Conservation (phyloP, 2,329 filamentous ascomycete genomes). For the Leptographium radiaticola region DNA sequence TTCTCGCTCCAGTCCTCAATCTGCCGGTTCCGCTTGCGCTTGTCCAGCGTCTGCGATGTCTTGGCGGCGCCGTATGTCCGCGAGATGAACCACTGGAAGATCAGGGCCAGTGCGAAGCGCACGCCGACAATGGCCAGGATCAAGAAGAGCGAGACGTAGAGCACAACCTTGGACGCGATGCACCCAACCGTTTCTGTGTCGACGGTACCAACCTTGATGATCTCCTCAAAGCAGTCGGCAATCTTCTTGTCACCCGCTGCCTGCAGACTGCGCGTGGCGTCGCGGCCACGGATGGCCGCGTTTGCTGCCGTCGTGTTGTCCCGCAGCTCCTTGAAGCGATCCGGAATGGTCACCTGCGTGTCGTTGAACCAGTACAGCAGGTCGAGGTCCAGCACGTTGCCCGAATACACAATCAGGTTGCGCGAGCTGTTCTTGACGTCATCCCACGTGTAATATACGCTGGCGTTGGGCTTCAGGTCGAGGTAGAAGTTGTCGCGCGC, state of each 20-base stretch:
- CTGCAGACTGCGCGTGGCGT: constrained; percentile 82
- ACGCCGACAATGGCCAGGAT: constrained; percentile 79
- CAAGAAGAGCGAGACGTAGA: constrained; percentile 84
- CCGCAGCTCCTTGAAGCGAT: constrained; percentile 67
- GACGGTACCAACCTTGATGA: constrained; percentile 89
- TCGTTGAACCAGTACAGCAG: constrained; percentile 84
- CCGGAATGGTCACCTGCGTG: constrained; percentile 61
- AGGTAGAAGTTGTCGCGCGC: constrained; percentile 66
- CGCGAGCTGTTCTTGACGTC: constrained; percentile 81
- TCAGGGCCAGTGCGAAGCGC: constrained; percentile 76
- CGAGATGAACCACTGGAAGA: constrained; percentile 95
- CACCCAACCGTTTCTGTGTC: constrained; percentile 95
- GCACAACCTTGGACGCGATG: constrained; percentile 92
- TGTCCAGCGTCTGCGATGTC: constrained; percentile 69
- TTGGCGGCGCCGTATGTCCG: constrained; percentile 73
- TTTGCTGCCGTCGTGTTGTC: constrained; percentile 48
- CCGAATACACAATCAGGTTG: constrained; percentile 89
- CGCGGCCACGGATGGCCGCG: constrained; percentile 60
- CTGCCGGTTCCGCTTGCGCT: constrained; percentile 75
- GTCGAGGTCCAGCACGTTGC: constrained; percentile 81
- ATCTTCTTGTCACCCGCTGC: constrained; percentile 64
- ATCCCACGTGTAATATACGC: constrained; percentile 94
- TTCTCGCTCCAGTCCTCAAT: constrained; percentile 98
- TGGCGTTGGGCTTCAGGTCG: constrained; percentile 52
- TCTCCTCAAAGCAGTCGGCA: constrained; percentile 79